Conservation (phyloP, 257 asterid species). For the Gentiana straminea region DNA sequence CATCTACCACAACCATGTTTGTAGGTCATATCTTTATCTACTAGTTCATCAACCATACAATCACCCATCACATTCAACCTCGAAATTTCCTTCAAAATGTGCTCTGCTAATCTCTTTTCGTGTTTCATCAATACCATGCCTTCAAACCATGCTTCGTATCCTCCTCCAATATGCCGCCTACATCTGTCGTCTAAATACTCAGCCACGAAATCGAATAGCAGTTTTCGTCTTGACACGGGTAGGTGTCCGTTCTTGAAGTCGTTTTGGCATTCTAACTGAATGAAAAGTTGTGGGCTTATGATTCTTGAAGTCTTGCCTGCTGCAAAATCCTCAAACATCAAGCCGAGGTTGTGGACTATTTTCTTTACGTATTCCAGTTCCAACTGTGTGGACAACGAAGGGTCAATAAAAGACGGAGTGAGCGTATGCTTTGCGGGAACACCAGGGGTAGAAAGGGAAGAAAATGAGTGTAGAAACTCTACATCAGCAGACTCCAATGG, state of each 20-base stretch:
- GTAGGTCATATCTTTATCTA: slow-evolving; percentile 80
- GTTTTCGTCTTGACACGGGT: slow-evolving; percentile 30
- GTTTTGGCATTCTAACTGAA: slow-evolving; percentile 35
- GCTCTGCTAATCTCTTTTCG: slow-evolving; percentile 55
- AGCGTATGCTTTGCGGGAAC: slow-evolving; percentile 14
- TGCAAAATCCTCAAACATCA: slow-evolving; percentile 50
- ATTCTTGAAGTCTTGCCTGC: slow-evolving; percentile 34
- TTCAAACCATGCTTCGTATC: slow-evolving; percentile 42
- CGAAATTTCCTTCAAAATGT: slow-evolving; percentile 49
- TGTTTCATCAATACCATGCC: slow-evolving; percentile 34
- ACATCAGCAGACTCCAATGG: slow-evolving; percentile 27
- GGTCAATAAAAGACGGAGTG: slow-evolving; percentile 4
- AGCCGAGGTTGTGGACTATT: slow-evolving; percentile 42
- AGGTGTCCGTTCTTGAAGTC: slow-evolving; percentile 15
- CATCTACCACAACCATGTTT: slow-evolving; percentile 72
- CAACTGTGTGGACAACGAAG: slow-evolving; percentile 21
- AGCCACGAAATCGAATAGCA: slow-evolving; percentile 53
- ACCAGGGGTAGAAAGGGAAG: slow-evolving; percentile 32
- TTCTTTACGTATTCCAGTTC: slow-evolving; percentile 62
- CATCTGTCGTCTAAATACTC: slow-evolving; percentile 60
- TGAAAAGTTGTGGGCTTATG: slow-evolving; percentile 39
- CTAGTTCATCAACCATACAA: slow-evolving; percentile 79
- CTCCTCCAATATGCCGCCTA: slow-evolving; percentile 28
- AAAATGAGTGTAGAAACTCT: slow-evolving; percentile 78
- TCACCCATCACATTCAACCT: slow-evolving; percentile 52